These are phyloP conservation scores for Fusarium sp. DNA, from an alignment of 2,329 filamentous ascomycete genomes.

Conservation along the genomic window DNA sequence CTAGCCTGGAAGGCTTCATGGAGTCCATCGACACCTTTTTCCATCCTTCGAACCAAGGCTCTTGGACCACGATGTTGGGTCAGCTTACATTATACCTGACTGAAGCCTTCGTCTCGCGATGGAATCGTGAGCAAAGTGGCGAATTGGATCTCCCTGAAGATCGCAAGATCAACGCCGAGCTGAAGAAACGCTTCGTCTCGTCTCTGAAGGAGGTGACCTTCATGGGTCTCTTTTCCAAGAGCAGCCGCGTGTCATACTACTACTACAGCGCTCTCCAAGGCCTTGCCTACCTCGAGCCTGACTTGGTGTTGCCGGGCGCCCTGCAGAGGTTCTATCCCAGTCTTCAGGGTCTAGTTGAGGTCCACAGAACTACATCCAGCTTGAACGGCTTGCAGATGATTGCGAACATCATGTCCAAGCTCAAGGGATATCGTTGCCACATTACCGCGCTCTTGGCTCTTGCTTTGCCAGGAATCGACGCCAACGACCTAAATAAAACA, in stretches of 20 bases:
- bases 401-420: conserved; percentile 88
- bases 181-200: conserved; percentile 90
- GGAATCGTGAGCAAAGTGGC: conserved; percentile 94
- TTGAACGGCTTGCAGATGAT: conserved; percentile 92
- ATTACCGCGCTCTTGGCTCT: conserved; percentile 94
- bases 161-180: conserved; percentile 79
- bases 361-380: conserved; percentile 95
- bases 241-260: conserved; percentile 89
- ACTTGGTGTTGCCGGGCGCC: conserved; percentile 91
- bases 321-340: conserved; percentile 97
- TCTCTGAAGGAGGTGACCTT: conserved; percentile 93
- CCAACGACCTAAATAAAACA: conserved; percentile 97
- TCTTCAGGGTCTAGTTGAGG: conserved; percentile 95
- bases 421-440: conserved; percentile 96
- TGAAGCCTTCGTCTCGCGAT: conserved; percentile 96
- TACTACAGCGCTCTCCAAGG: conserved; percentile 91
- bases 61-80: conserved; percentile 89
- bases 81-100: conserved; percentile 93
- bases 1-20: conserved; percentile 89
- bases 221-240: conserved; percentile 98
- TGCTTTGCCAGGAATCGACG: conserved; percentile 93
- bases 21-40: conserved; percentile 98
- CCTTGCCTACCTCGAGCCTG: conserved; percentile 89
- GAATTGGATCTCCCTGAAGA: conserved; percentile 89
- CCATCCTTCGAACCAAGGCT: conserved; percentile 94